These are phyloP conservation scores for Cyanophora paradoxa DNA, from an alignment of 78 protist genomes.

Conservation along the genomic window DNA sequence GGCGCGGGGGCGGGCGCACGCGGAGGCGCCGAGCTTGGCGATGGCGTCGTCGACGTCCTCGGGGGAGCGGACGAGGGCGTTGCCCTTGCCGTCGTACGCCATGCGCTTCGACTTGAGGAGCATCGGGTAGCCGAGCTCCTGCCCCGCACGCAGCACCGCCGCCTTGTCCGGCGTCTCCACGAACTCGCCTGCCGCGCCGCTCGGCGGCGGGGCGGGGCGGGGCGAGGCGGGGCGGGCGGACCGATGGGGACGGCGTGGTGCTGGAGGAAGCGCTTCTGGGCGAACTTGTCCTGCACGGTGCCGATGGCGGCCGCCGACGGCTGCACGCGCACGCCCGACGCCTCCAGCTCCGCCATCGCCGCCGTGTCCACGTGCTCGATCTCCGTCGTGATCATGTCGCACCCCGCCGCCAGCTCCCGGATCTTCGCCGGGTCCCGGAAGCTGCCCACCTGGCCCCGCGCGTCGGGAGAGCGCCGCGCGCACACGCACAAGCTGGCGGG, in stretches of 20 bases:
- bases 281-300: constrained; percentile 52
- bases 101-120: constrained; percentile 40
- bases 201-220: neutral
- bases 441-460: neutral
- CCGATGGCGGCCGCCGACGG: constrained; percentile 39
- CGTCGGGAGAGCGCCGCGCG: neutral
- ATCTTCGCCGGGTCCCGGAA: constrained; percentile 9
- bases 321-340: constrained; percentile 11
- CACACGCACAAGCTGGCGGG: neutral
- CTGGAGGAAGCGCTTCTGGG: no score
- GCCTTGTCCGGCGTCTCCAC: neutral
- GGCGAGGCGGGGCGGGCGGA: neutral
- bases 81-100: constrained; percentile 66
- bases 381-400: constrained; percentile 53
- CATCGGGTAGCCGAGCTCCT: constrained; percentile 39
- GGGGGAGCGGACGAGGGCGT: constrained; percentile 8
- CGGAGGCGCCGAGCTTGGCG: neutral
- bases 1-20: no score
- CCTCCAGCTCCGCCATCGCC: constrained; percentile 18
- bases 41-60: neutral
- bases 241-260: neutral
- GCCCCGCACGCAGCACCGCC: constrained; percentile 15
- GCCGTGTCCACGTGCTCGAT: constrained; percentile 49
- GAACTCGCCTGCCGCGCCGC: constrained; percentile 1
- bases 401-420: constrained; percentile 9